These are phyloP conservation scores for Paramecium pentaurelia DNA, from an alignment of 73 alveolate genomes.

Conservation along the genomic window DNA sequence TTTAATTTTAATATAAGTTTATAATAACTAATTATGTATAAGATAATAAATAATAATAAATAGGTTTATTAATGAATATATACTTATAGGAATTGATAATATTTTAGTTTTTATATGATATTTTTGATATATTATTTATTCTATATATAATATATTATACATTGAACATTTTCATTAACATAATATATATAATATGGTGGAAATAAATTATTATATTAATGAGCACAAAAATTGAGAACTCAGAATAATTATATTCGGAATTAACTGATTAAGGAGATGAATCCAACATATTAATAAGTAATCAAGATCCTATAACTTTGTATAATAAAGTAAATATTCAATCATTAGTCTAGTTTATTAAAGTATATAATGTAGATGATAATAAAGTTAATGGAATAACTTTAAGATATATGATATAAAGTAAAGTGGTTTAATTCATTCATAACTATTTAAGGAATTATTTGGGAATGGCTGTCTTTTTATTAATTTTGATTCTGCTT, in stretches of 20 bases:
- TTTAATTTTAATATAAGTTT: no score
- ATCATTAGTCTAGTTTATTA: background rate
- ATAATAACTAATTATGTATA: no score
- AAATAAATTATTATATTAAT: background rate
- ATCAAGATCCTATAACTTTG: background rate
- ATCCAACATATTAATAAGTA: background rate
- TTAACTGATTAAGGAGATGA: background rate
- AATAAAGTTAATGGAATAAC: conserved; percentile 8
- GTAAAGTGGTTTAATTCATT: background rate
- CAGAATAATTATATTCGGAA: background rate
- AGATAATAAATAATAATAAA: no score
- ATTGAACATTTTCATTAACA: background rate
- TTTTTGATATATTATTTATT: background rate
- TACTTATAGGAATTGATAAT: no score
- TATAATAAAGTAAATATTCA: background rate
- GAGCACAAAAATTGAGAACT: background rate
- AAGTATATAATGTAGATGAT: background rate
- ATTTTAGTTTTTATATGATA: no score
- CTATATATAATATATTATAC: background rate
- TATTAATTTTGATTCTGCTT: background rate
- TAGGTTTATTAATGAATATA: no score
- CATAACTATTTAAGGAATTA: conserved; percentile 15
- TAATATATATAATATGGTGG: background rate
- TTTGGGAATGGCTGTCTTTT: background rate
- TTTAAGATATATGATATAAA: background rate